Base-by-base conservation (phyloP, 2,329 filamentous ascomycete species). In the Sarocladium brachiariae region DNA sequence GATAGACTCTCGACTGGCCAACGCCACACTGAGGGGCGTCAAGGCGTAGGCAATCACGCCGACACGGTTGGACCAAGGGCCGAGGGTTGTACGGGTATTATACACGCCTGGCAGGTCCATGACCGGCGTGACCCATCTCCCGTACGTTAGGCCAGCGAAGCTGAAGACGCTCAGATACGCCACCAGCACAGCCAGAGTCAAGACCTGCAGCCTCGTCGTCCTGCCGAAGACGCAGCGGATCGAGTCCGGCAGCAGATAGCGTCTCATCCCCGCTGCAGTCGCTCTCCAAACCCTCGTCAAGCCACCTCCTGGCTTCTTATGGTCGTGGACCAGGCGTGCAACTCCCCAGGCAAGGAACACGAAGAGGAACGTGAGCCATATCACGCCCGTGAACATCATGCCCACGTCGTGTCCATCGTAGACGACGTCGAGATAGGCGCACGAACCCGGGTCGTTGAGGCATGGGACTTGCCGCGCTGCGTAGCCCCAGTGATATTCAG, bases 31-130 rank as follows among this genome's bases (percentile, higher is more conserved):
- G 0, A 90, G 71, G 0, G 86, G 86, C 0, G 86, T 89, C 9
- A 90, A 73, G 1, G 85, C 87, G 58, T 86, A 90, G 1, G 87
- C 86, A 0, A 90, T 64, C 2, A 83, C 75, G 7, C 87, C 87
- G 3, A 89, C 63, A 14, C 87, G 78, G 61, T 90, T 81, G 0
- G 81, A 73, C 71, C 79, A 89, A 0, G 83, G 80, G 1, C 86
- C 85, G 0, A 90, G 69, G 3, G 77, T 76, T 4, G 76, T 80
- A 8, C 86, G 77, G 0, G 76, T 87, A 63, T 86, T 87, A 66
- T 78, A 74, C 1, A 81, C 61, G 25, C 70, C 71, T 0, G 74
- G 73, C 30, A 65, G 67, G 13, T 70, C 70, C 61, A 80, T 80
- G 49, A 88, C 76, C 0, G 86, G 86, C 0, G 84, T 88, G 8